These are phyloP conservation scores for Linderina pennispora DNA, from an alignment of 192 early-diverging fungal species.

Conservation along the genomic window DNA sequence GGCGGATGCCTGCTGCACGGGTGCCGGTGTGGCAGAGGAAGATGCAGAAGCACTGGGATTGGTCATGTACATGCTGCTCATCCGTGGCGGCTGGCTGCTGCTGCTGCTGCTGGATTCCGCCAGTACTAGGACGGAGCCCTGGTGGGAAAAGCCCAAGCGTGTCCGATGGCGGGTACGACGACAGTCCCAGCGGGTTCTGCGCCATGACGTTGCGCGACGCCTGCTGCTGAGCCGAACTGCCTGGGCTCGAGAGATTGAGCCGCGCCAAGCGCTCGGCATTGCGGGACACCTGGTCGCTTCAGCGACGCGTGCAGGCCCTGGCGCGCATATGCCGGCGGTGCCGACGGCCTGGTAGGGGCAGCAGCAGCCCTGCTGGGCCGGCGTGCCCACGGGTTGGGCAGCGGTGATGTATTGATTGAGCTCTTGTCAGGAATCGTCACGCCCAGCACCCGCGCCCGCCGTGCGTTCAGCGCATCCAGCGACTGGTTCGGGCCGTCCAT, in stretches of 20 bases:
- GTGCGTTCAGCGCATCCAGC: constrained; percentile 36
- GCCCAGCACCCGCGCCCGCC: constrained; percentile 35
- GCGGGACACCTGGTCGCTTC: not conserved
- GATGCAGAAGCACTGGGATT: no score
- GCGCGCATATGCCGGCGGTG: no score
- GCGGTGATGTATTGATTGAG: constrained; percentile 35
- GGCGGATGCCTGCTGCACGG: no score
- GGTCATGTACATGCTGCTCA: constrained; percentile 15
- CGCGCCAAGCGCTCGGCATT: not conserved
- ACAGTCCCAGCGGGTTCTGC: no score
- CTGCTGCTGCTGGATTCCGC: not conserved
- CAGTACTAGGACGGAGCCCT: no score
- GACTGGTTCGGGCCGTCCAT: constrained; percentile 16
- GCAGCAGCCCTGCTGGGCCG: no score
- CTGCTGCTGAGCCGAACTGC: no score
- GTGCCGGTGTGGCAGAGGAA: not conserved
- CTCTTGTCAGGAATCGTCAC: constrained; percentile 24
- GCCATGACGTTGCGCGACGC: not conserved
- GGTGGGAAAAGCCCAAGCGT: no score
- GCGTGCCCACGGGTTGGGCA: constrained; percentile 45
- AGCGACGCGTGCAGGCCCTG: not conserved
- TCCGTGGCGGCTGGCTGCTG: constrained; percentile 6
- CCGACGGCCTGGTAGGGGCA: no score
- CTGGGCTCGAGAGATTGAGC: no score
- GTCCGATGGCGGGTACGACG: not conserved